Base-by-base conservation (phyloP, 1,284 basidiomycete species). In the Trametes polyzona region DNA sequence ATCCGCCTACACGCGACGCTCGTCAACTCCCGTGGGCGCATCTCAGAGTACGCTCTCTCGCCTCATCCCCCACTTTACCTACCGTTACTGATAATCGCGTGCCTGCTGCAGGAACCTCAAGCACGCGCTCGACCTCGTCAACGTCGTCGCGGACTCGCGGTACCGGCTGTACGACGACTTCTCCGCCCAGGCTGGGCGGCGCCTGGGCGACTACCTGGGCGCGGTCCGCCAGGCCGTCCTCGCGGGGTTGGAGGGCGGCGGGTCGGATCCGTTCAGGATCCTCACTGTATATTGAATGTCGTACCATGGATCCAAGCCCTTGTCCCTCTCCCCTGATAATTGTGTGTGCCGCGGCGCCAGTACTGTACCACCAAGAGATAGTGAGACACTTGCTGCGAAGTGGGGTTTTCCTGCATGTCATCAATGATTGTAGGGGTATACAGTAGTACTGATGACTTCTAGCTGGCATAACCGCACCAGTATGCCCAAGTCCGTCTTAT, bases 151-250 rank as follows among this genome's bases (percentile, higher is more conserved):
- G 0, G 93, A 96, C 72, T 93, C 93, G 62, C 82, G 92, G 42
- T 91, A 93, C 73, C 86, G 86, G 66, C 75, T 98, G 24, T 97
- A 95, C 70, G 86, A 92, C 59, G 94, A 95, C 70, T 97, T 98
- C 71, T 79, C 90, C 24, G 79, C 79, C 48, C 77, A 81, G 54
- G 78, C 82, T 26, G 83, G 82, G 12, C 68, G 79, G 61, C 69
- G 79, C 52, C 69, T 96, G 46, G 80, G 79, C 7, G 86, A 88
- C 60, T 96, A 95, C 68, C 73, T 97, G 29, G 79, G 79, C 1
- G 82, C 82, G 6, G 84, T 96, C 16, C 76, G 89, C 43, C 81
- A 83, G 61, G 90, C 90, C 2, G 77, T 90, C 12, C 68, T 96
- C 62, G 83, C 79, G 8, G 86, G 86, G 1, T 63, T 96, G 60